A percentile compares a stretch with the other conserved stretches of the same genome.
Evolutionary conservation across 2,329 filamentous ascomycete species (phyloP).

Genomic region (Parafenestella ontariensis): DNA sequence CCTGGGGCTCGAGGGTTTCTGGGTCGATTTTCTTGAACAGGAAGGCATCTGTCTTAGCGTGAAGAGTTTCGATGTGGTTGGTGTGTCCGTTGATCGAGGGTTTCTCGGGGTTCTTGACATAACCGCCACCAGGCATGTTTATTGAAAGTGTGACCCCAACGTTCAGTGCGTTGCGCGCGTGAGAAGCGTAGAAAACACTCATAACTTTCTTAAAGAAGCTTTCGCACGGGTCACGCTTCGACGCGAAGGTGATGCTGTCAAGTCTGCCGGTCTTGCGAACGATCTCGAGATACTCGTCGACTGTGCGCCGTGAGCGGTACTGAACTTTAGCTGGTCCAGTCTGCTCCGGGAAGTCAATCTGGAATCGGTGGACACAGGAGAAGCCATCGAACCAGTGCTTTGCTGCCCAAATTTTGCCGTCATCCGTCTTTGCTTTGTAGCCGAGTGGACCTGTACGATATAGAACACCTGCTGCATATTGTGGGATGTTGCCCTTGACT

Average conservation of each 20-base stretch:
- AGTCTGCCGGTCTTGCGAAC: slow-evolving; percentile 67
- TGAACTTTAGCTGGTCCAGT: slow-evolving; percentile 57
- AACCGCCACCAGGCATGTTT: slow-evolving; percentile 64
- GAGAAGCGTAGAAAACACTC: slow-evolving; percentile 60
- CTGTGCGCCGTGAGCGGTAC: slow-evolving; percentile 75
- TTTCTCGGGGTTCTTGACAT: slow-evolving; percentile 9
- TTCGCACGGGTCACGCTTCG: slow-evolving; percentile 76
- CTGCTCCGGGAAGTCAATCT: slow-evolving; percentile 61
- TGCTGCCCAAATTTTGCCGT: slow-evolving; percentile 65
- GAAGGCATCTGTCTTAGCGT: slow-evolving; percentile 66
- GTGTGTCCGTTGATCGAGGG: slow-evolving; percentile 34
- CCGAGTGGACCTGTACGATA: slow-evolving; percentile 73
- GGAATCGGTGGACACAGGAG: slow-evolving; percentile 73
- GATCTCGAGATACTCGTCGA: slow-evolving; percentile 67
- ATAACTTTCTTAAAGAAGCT: slow-evolving; percentile 75
- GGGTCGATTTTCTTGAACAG: slow-evolving; percentile 69
- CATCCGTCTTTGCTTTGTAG: slow-evolving; percentile 66
- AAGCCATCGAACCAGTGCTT: slow-evolving; percentile 86
- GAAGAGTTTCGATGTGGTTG: slow-evolving; percentile 58
- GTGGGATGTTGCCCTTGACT: slow-evolving; percentile 71
- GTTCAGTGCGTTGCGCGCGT: slow-evolving; percentile 56
- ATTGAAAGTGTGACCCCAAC: slow-evolving; percentile 70
- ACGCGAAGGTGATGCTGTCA: slow-evolving; percentile 69
- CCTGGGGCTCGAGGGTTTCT: slow-evolving; percentile 74
- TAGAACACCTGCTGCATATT: slow-evolving; percentile 73